phyloP scores from a whole-genome alignment of 2,329 filamentous ascomycete species.

The Aspergillus sp. region DNA sequence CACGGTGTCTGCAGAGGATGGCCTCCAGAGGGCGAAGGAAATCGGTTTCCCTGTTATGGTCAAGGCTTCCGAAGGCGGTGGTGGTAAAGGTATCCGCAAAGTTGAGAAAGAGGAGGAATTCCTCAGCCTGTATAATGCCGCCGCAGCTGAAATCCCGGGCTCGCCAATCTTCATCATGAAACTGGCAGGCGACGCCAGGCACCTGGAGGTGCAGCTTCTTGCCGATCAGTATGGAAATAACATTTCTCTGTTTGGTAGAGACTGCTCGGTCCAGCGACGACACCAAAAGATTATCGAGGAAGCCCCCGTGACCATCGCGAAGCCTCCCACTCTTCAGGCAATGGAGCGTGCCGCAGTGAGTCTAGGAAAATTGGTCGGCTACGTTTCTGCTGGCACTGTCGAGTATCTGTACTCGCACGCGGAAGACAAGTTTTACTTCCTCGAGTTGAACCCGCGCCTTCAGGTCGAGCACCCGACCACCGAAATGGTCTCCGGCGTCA shows the following conservation, averaged over 20 bases:
- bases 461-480: slow-evolving; percentile 99
- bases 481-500: slow-evolving; percentile 98
- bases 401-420: slow-evolving; percentile 98
- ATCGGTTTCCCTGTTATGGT: slow-evolving; percentile 99
- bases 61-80: slow-evolving; percentile 98
- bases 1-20: slow-evolving; percentile 80
- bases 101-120: slow-evolving; percentile 79
- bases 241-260: slow-evolving; percentile 95
- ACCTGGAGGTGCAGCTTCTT: slow-evolving; percentile 93
- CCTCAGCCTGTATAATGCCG: slow-evolving; percentile 80
- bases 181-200: slow-evolving; percentile 87
- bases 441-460: slow-evolving; percentile 96
- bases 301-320: slow-evolving; percentile 93
- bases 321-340: slow-evolving; percentile 74
- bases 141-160: slow-evolving; percentile 92
- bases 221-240: slow-evolving; percentile 99
- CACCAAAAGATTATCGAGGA: slow-evolving; percentile 99
- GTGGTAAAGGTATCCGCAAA: slow-evolving; percentile 98
- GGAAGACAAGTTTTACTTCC: slow-evolving; percentile 98
- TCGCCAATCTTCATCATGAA: slow-evolving; percentile 99
- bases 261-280: slow-evolving; percentile 95
- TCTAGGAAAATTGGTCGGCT: slow-evolving; percentile 86
- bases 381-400: slow-evolving; percentile 96
- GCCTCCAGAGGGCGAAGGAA: slow-evolving; percentile 70
- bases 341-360: slow-evolving; percentile 97